These are phyloP conservation scores for Capsicum chinense DNA, from an alignment of 257 asterid genomes.

Conservation along the genomic window DNA sequence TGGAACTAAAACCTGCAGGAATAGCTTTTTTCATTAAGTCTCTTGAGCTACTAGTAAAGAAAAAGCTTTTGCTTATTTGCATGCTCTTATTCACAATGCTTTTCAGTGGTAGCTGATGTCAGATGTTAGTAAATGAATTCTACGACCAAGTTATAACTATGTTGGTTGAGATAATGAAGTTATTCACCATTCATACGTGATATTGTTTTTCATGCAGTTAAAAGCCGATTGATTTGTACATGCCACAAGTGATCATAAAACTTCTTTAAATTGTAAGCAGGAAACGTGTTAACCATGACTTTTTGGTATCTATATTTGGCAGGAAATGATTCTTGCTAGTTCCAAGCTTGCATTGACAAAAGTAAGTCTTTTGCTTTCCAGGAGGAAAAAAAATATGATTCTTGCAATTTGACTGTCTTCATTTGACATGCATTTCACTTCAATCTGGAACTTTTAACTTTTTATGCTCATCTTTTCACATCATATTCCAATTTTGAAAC, in stretches of 20 bases:
- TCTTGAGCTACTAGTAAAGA: constrained; percentile 7
- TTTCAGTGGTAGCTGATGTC: constrained; percentile 13
- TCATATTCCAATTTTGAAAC: constrained; percentile 28
- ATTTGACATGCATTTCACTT: constrained; percentile 10
- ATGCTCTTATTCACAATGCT: neutral
- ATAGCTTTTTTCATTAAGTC: neutral
- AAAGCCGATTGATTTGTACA: neutral
- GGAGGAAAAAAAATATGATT: neutral
- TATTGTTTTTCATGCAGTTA: constrained; percentile 8
- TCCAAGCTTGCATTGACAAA: constrained; percentile 51
- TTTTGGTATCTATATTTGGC: constrained; percentile 33
- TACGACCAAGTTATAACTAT: neutral
- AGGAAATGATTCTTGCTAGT: constrained; percentile 96
- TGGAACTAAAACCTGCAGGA: constrained; percentile 14
- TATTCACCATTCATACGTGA: neutral
- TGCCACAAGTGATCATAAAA: neutral
- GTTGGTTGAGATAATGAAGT: constrained; percentile 20
- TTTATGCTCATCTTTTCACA: constrained; percentile 28
- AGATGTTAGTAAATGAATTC: neutral
- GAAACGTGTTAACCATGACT: neutral
- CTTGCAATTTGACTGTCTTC: constrained; percentile 16
- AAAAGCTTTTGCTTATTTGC: neutral
- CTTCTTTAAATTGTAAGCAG: constrained; percentile 28
- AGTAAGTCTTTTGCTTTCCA: constrained; percentile 47
- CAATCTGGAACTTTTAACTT: constrained; percentile 28